Base-by-base conservation (phyloP, 2,329 filamentous ascomycete species). In the Colletotrichum musicola region DNA sequence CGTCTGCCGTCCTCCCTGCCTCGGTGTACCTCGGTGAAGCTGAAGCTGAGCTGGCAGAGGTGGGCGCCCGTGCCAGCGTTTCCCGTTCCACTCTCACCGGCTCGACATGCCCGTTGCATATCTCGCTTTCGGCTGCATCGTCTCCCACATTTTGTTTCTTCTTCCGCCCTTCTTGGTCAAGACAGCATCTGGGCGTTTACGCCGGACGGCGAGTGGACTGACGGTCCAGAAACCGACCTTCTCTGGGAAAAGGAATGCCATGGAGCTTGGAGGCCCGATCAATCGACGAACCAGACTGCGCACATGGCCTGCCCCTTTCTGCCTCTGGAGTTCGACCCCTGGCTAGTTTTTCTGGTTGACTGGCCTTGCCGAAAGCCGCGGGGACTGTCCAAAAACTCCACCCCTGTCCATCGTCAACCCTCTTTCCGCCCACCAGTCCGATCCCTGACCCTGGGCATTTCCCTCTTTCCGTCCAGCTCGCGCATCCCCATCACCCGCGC, bases 391-490 rank as follows among this genome's bases (percentile, higher is more conserved):
- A 59, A 27, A 27, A 54, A 30, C 30, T 35, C 30, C 64, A 71
- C 18, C 73, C 73, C 67, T 73, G 68, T 7, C 61, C 70, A 66
- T 73, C 67, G 38, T 74, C 72, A 16, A 74, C 66, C 70, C 62
- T 73, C 72, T 71, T 72, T 76, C 35, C 53, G 18, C 62, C 62
- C 55, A 56, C 62, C 49, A 44, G 40, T 65, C 65, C 65, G 58
- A 59, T 49, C 57, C 64, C 53, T 69, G 57, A 42, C 20, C 47
- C 54, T 60, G 65, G n/a, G 40, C 18, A 58, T 63, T 51, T 35
- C 51, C 66, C 55, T 55, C 49, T 65, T 25, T 64, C 44, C 27
- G 14, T 42, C 16, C 40, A 25, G 38, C 53, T 53, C 47, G 49
- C 65, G 51, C 44, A 47, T 25, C n/a, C 20, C 16, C 27, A 13